Percentiles rank a stretch among this genome's conserved stretches.
Evolutionary conservation across 805 yeast genomes (phyloP).

Genomic region (Teunomyces tritomae): DNA sequence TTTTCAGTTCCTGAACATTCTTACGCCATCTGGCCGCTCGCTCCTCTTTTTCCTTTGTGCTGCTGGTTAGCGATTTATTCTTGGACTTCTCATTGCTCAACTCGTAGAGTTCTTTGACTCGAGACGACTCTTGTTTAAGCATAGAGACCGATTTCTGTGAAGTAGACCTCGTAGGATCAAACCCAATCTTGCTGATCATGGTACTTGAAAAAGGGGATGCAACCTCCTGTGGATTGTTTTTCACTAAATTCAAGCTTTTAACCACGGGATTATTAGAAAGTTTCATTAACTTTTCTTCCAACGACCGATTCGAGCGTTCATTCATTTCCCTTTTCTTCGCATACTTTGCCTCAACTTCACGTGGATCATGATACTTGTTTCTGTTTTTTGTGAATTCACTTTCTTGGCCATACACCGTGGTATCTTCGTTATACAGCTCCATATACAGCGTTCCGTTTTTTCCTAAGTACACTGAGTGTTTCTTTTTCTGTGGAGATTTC

Average conservation of each 20-base stretch:
- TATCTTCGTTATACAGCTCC: slow-evolving; percentile 21
- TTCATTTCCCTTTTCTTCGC: slow-evolving; percentile 31
- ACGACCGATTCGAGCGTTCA: slow-evolving; percentile 28
- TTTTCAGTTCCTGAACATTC: slow-evolving; percentile 16
- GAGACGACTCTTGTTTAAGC: slow-evolving; percentile 1
- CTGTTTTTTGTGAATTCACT: slow-evolving; percentile 11
- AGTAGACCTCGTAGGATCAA: slow-evolving; percentile 43
- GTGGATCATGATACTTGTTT: slow-evolving; percentile 49
- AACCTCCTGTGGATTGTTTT: slow-evolving; percentile 10
- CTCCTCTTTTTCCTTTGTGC: slow-evolving; percentile 14
- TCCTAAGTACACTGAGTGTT: slow-evolving; percentile 39
- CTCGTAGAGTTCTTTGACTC: slow-evolving; percentile 21
- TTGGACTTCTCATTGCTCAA: slow-evolving; percentile 17
- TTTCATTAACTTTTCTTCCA: slow-evolving; percentile 35
- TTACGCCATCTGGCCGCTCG: slow-evolving; percentile 23
- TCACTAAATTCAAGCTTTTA: slow-evolving; percentile 18
- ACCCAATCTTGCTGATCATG: slow-evolving; percentile 45
- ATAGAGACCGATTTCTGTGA: neutral
- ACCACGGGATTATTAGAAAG: slow-evolving; percentile 17
- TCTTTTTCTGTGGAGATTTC: slow-evolving; percentile 50
- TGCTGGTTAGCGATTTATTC: slow-evolving; percentile 13
- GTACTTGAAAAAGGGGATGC: slow-evolving; percentile 17
- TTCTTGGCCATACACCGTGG: slow-evolving; percentile 19
- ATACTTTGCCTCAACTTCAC: slow-evolving; percentile 33
- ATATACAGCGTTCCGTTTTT: slow-evolving; percentile 18